Percentiles rank a stretch among this genome's conserved stretches.
phyloP scores from a whole-genome alignment of 805 yeast species.

The Metahyphopichia silvanorum region DNA sequence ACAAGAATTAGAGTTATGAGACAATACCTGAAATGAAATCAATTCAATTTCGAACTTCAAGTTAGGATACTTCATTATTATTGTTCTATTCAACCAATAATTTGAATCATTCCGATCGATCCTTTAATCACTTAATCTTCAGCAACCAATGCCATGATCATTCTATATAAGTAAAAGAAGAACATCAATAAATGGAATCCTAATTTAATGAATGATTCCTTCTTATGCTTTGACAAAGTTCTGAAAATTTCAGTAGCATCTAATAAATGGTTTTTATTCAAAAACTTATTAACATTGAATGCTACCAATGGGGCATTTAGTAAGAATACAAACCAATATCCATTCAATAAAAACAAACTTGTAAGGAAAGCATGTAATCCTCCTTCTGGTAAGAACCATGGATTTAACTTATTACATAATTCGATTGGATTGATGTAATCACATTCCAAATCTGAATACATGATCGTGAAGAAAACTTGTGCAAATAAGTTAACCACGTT shows the following conservation, averaged over 20 bases:
- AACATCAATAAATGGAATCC: conserved; percentile 90
- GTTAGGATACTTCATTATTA: no score
- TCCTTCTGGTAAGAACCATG: conserved; percentile 88
- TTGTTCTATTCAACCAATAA: no score
- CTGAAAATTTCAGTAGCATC: conserved; percentile 98
- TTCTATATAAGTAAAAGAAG: conserved; percentile 92
- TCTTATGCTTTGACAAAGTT: conserved; percentile 88
- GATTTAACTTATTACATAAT: conserved; percentile 88
- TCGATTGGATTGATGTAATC: conserved; percentile 98
- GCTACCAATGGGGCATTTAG: conserved; percentile 81
- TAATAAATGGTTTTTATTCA: conserved; percentile 76
- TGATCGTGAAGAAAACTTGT: conserved; percentile 92
- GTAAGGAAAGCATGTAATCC: conserved; percentile 73
- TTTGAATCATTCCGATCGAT: no score
- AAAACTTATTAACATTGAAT: conserved; percentile 76
- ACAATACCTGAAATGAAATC: no score
- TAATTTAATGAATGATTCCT: conserved; percentile 84
- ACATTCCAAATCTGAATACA: conserved; percentile 92
- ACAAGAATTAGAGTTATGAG: no score
- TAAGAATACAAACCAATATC: conserved; percentile 88
- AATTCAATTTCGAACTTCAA: no score
- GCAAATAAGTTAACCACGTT: conserved; percentile 86
- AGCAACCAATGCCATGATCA: conserved; percentile 88
- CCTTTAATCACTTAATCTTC: conserved; percentile 49
- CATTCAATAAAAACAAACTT: conserved; percentile 70